phyloP scores from a whole-genome alignment of 1,139 yeast species.

The Blastobotrys arbuscula region DNA sequence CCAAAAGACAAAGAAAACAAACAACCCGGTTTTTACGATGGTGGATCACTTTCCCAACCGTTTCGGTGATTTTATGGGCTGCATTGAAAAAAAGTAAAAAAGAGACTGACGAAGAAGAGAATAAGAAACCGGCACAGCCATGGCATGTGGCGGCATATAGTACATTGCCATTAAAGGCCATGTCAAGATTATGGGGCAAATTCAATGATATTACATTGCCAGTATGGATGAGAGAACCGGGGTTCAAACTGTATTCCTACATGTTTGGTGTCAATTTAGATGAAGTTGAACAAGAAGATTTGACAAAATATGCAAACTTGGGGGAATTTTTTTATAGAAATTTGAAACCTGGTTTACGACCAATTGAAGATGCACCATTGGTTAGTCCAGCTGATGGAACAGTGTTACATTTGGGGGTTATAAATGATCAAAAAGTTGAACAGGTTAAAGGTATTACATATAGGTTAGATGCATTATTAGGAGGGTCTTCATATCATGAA shows the following conservation, averaged over 20 bases:
- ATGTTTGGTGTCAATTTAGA: slow-evolving; percentile 84
- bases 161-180: slow-evolving; percentile 84
- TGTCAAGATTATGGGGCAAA: slow-evolving; percentile 92
- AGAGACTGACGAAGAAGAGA: slow-evolving; percentile 14
- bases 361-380: slow-evolving; percentile 52
- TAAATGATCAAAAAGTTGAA: slow-evolving; percentile 71
- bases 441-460: slow-evolving; percentile 97
- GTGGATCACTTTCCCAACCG: slow-evolving; percentile 65
- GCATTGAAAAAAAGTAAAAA: slow-evolving; percentile 44
- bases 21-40: slow-evolving; percentile 45
- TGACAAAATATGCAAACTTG: slow-evolving; percentile 66
- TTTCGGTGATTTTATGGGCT: slow-evolving; percentile 59
- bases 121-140: slow-evolving; percentile 56
- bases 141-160: slow-evolving; percentile 89
- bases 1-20: slow-evolving; percentile 14
- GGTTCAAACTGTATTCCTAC: slow-evolving; percentile 70
- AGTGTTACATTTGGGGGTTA: slow-evolving; percentile 77
- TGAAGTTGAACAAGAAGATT: slow-evolving; percentile 82
- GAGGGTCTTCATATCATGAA: slow-evolving; percentile 44
- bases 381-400: slow-evolving; percentile 95
- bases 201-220: slow-evolving; percentile 82
- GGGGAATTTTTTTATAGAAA: slow-evolving; percentile 89
- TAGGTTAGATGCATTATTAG: slow-evolving; percentile 82
- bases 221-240: slow-evolving; percentile 79
- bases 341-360: slow-evolving; percentile 74